Conservation (phyloP, 345 rosid species). For the Camelina hispida region DNA sequence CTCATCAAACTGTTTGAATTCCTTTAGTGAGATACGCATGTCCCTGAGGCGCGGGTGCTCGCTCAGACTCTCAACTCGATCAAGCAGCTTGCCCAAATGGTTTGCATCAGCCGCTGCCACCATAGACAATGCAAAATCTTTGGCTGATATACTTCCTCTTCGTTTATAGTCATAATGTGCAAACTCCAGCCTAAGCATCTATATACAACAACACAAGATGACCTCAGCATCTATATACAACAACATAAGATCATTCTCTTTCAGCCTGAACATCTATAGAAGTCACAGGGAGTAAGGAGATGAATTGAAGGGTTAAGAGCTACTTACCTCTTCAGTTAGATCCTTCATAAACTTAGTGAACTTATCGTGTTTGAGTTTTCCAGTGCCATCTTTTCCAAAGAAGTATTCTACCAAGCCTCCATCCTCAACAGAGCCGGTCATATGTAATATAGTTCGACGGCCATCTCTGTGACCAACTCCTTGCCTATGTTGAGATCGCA, state of each 20-base stretch:
- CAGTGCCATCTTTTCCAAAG: conserved; percentile 81
- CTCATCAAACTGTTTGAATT: conserved; percentile 81
- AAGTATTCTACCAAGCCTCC: conserved; percentile 90
- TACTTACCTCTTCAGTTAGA: conserved; percentile 74
- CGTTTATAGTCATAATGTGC: conserved; percentile 84
- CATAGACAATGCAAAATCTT: conserved; percentile 92
- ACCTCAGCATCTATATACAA: conserved; percentile 61
- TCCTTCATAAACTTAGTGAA: conserved; percentile 77
- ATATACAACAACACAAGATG: no score
- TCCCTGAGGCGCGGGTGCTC: conserved; percentile 56
- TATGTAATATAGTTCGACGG: conserved; percentile 64
- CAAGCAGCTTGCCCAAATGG: conserved; percentile 66
- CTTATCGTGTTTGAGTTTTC: conserved; percentile 67
- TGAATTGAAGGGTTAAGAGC: not conserved
- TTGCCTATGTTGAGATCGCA: conserved; percentile 87
- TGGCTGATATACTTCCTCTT: conserved; percentile 72
- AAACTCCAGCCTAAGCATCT: conserved; percentile 88
- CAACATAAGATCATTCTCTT: not conserved
- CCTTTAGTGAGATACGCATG: conserved; percentile 65
- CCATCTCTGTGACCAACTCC: conserved; percentile 78
- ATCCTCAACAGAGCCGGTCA: conserved; percentile 66
- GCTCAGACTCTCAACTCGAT: conserved; percentile 66
- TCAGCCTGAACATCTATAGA: not conserved
- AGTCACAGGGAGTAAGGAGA: not conserved
- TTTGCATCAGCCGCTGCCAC: conserved; percentile 95